Percentiles rank a stretch among this genome's conserved stretches.
Conservation (phyloP, 179 eudicot genomes). For the Beta lomatogona region DNA sequence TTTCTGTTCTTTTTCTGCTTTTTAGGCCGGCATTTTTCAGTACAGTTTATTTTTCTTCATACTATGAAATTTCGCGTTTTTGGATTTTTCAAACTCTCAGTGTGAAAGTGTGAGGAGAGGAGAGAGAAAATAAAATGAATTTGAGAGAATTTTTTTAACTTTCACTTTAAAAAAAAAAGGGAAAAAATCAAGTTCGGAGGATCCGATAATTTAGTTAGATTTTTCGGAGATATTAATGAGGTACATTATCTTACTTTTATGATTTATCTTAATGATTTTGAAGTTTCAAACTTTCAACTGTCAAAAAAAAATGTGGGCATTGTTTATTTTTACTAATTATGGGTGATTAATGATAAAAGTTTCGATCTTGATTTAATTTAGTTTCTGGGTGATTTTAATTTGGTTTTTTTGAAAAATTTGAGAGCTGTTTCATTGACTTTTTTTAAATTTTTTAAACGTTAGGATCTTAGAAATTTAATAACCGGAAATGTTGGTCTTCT, state of each 20-base stretch:
- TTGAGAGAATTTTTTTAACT: constrained; percentile 3
- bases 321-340: background rate
- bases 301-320: background rate
- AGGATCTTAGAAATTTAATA: background rate
- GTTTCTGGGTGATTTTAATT: background rate
- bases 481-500: constrained; percentile 1
- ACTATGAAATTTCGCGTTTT: constrained; percentile 19
- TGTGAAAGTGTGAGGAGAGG: constrained; percentile 8
- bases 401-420: background rate
- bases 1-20: background rate
- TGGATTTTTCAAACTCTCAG: constrained; percentile 20
- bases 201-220: constrained; percentile 13
- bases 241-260: constrained; percentile 13
- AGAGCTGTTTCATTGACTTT: constrained; percentile 24
- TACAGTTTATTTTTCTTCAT: background rate
- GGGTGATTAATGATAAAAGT: constrained; percentile 3
- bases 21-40: constrained; percentile 21
- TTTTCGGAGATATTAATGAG: constrained; percentile 10
- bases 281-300: too few relatives aligned
- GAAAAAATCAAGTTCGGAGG: background rate
- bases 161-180: background rate
- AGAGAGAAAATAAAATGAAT: background rate
- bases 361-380: constrained; percentile 16
- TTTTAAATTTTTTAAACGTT: constrained; percentile 1
- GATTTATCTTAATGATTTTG: too few relatives aligned